Conservation (phyloP, 169 alveolate species). For the Plasmodium inui region DNA sequence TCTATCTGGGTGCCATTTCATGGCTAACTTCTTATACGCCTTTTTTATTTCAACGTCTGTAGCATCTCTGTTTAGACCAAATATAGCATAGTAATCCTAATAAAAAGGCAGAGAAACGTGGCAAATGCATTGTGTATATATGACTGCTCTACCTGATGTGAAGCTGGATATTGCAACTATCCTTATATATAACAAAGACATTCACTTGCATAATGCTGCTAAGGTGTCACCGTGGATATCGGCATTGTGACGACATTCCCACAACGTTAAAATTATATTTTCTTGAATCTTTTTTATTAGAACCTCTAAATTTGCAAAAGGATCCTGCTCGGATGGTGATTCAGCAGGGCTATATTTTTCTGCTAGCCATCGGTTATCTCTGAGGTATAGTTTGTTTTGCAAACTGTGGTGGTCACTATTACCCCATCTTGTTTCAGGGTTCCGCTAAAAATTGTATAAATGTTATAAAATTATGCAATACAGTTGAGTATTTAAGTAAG, state of each 20-base stretch:
- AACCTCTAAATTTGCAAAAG: not conserved
- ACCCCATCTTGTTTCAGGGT: not conserved
- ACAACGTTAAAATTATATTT: not conserved
- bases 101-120: not conserved
- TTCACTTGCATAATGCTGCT: not conserved
- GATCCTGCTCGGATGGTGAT: not conserved
- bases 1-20: constrained; percentile 92
- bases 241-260: not conserved
- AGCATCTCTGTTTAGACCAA: constrained; percentile 81
- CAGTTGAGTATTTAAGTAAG: not conserved
- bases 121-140: not conserved
- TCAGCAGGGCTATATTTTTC: not conserved
- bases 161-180: not conserved
- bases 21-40: constrained; percentile 92
- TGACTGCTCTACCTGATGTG: not conserved
- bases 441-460: constrained; percentile 1
- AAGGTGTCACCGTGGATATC: not conserved
- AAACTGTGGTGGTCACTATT: not conserved
- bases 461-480: not conserved
- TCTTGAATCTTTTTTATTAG: not conserved
- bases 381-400: not conserved
- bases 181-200: not conserved
- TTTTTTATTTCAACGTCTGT: constrained; percentile 90
- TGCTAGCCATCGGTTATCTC: not conserved
- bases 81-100: constrained; percentile 83